phyloP scores from a whole-genome alignment of 179 eudicot species.

The Beta lomatogona region DNA sequence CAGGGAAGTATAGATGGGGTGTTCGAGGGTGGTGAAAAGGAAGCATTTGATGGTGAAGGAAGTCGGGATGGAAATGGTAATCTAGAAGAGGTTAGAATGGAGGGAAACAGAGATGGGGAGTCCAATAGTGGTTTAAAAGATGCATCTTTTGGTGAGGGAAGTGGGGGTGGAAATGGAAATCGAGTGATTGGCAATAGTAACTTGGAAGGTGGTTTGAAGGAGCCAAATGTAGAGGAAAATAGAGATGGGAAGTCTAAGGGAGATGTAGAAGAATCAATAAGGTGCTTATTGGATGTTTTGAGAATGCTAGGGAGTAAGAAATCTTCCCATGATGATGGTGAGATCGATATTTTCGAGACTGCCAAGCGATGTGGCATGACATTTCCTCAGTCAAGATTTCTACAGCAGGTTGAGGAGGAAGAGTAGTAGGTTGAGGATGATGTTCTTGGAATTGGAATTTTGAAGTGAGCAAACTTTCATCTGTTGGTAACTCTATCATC shows the following conservation, averaged over 20 bases:
- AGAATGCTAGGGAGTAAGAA: constrained; percentile 7
- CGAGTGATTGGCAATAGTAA: background rate
- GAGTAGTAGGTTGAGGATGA: background rate
- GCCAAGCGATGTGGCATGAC: constrained; percentile 33
- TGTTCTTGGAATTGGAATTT: background rate
- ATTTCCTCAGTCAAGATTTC: constrained; percentile 29
- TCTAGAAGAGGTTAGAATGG: no score
- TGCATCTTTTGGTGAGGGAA: background rate
- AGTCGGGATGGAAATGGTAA: no score
- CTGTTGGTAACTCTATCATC: background rate
- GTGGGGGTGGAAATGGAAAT: background rate
- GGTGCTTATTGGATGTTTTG: constrained; percentile 21
- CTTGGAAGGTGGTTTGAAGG: no score
- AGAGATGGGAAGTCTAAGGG: constrained; percentile 1
- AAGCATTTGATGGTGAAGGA: no score
- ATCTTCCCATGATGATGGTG: background rate
- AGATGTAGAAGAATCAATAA: background rate
- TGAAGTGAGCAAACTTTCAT: background rate
- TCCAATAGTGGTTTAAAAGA: no score
- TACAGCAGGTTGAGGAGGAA: background rate
- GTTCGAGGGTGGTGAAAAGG: no score
- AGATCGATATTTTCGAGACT: constrained; percentile 32
- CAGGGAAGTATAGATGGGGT: no score
- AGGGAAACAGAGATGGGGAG: background rate
- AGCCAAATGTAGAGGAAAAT: no score